Conservation (phyloP, 805 yeast genomes). For the Tetrapisispora namnaoensis region DNA sequence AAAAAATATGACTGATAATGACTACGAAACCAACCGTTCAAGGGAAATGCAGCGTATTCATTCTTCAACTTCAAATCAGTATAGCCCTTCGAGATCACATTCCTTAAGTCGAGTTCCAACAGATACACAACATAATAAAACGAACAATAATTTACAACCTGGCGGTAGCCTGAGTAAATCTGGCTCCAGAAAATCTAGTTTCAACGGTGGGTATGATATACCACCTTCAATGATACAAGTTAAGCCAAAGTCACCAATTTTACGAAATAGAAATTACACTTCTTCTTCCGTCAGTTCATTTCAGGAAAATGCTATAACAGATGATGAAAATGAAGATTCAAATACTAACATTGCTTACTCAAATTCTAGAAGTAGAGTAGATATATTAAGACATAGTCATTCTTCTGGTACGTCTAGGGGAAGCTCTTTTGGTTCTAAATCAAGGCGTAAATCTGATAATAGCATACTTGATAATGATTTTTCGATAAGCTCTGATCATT, state of each 20-base stretch:
- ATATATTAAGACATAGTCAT: slow-evolving; percentile 13
- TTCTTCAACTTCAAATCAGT: background rate
- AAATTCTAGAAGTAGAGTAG: slow-evolving; percentile 6
- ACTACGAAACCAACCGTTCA: slow-evolving; percentile 16
- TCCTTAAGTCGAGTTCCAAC: slow-evolving; percentile 1
- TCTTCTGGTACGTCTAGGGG: slow-evolving; percentile 20
- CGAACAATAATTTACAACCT: slow-evolving; percentile 3
- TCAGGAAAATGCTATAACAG: slow-evolving; percentile 25
- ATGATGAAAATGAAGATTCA: slow-evolving; percentile 19
- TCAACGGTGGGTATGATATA: slow-evolving; percentile 28
- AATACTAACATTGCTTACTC: background rate
- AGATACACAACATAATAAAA: background rate
- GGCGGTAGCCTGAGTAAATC: slow-evolving; percentile 3
- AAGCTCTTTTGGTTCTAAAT: slow-evolving; percentile 14
- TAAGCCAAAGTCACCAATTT: slow-evolving; percentile 66
- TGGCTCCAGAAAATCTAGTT: slow-evolving; percentile 25
- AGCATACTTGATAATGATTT: background rate
- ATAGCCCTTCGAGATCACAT: background rate
- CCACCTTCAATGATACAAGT: slow-evolving; percentile 64
- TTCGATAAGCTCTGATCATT: background rate
- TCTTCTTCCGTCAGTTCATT: slow-evolving; percentile 14
- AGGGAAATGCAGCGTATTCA: slow-evolving; percentile 17
- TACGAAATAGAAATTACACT: slow-evolving; percentile 33
- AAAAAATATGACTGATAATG: slow-evolving; percentile 19
- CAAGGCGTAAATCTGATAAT: slow-evolving; percentile 18